Percentiles rank a stretch among this genome's conserved stretches.
Evolutionary conservation across 352 stramenopile species (phyloP).

Genomic region (Ochromonadaceae sp.): DNA sequence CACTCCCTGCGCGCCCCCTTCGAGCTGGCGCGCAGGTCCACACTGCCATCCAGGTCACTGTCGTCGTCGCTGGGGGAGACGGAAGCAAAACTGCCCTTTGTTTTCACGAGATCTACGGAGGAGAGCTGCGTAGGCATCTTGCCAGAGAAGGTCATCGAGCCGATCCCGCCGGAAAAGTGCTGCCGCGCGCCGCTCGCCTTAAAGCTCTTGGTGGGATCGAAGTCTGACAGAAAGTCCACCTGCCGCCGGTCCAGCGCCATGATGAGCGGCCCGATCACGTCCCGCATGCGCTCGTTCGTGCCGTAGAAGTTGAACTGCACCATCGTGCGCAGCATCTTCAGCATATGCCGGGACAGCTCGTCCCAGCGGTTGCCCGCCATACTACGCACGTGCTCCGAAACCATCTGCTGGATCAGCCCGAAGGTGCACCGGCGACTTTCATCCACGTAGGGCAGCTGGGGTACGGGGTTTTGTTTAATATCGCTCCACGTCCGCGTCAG

Average conservation of each 20-base stretch:
- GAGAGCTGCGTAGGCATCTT: no score
- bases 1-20: background rate
- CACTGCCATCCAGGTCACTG: no score
- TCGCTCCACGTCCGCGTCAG: slow-evolving; percentile 24
- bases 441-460: slow-evolving; percentile 18
- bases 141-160: no score
- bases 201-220: no score
- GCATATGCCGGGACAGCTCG: slow-evolving; percentile 21
- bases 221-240: no score
- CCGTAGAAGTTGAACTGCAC: slow-evolving; percentile 28
- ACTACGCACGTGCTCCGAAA: slow-evolving; percentile 22
- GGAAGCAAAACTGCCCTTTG: no score
- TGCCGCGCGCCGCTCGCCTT: no score
- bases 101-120: no score
- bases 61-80: no score
- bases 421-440: slow-evolving; percentile 15
- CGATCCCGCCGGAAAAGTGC: no score
- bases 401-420: slow-evolving; percentile 25
- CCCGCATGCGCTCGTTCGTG: slow-evolving; percentile 15
- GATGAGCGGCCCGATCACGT: slow-evolving; percentile 25
- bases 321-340: slow-evolving; percentile 23
- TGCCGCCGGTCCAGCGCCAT: slow-evolving; percentile 19
- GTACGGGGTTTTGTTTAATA: slow-evolving; percentile 10
- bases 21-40: no score
- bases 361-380: slow-evolving; percentile 21